Evolutionary conservation across 441 rosid genomes (phyloP).

Genomic region (Adansonia gregorii): DNA sequence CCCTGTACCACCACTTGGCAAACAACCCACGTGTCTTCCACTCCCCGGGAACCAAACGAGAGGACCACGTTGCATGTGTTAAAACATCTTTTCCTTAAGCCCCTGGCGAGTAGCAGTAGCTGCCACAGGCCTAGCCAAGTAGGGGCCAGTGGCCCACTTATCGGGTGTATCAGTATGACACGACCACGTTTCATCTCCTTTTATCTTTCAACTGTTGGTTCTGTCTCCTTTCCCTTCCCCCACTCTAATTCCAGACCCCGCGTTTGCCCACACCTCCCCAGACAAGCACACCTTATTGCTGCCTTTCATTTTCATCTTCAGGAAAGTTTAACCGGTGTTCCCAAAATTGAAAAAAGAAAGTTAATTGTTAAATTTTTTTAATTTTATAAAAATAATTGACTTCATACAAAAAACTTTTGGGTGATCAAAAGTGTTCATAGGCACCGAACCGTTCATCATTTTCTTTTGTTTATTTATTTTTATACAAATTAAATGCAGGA

Average conservation of each 20-base stretch:
- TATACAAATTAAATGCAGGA: no score
- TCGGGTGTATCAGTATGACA: background rate
- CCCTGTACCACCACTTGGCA: conserved; percentile 18
- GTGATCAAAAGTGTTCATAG: no score
- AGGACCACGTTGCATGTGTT: conserved; percentile 16
- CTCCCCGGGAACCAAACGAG: background rate
- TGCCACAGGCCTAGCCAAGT: background rate
- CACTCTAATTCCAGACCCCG: background rate
- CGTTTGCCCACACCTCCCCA: background rate
- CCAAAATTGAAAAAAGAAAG: no score
- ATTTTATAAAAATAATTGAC: no score
- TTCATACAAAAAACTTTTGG: no score
- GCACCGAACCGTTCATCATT: no score
- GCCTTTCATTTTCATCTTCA: background rate
- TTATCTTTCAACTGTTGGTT: no score
- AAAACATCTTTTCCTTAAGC: background rate
- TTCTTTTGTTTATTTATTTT: no score
- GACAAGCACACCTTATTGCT: background rate
- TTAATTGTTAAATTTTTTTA: no score
- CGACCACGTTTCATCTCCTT: background rate
- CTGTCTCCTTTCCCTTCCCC: background rate
- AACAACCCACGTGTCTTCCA: conserved; percentile 21
- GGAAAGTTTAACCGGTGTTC: no score
- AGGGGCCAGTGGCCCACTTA: background rate
- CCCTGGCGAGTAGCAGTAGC: background rate